These are phyloP conservation scores for Mikania micrantha DNA, from an alignment of 129 eudicot species.

Conservation along the genomic window DNA sequence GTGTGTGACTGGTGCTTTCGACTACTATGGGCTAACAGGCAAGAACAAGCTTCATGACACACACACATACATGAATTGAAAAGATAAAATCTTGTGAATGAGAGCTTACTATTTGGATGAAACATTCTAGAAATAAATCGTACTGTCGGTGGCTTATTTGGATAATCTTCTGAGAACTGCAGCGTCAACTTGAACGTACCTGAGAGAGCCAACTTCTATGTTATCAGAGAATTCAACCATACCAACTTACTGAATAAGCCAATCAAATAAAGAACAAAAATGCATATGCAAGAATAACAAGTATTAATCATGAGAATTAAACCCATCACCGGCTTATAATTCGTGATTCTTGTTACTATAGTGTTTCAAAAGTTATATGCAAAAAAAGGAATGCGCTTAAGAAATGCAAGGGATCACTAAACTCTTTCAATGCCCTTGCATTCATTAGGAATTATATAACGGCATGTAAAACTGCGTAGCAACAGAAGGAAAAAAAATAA, in stretches of 20 bases:
- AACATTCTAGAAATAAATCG: conserved; percentile 60
- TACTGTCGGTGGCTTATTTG: conserved; percentile 61
- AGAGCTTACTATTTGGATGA: conserved; percentile 59
- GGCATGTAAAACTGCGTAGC: background rate
- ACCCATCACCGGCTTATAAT: background rate
- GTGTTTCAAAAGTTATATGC: background rate
- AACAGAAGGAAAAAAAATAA: background rate
- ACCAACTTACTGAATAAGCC: too few species aligned
- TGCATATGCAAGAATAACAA: too few species aligned
- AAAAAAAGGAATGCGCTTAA: background rate
- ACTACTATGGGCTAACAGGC: background rate
- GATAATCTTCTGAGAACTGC: conserved; percentile 56
- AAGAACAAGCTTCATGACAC: background rate
- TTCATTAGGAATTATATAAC: background rate
- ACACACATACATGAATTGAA: background rate
- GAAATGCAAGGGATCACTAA: background rate
- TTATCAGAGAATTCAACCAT: background rate
- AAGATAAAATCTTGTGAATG: background rate
- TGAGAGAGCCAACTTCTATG: conserved; percentile 12
- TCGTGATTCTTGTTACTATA: background rate
- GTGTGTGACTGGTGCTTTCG: too few species aligned
- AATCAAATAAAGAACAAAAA: too few species aligned
- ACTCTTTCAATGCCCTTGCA: background rate
- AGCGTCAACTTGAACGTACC: conserved; percentile 58
- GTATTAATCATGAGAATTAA: background rate